Evolutionary conservation across 2,329 filamentous ascomycete species (phyloP), one percentile per base, ranked within the genome.

Genomic region (Hypoxylon sp.): DNA sequence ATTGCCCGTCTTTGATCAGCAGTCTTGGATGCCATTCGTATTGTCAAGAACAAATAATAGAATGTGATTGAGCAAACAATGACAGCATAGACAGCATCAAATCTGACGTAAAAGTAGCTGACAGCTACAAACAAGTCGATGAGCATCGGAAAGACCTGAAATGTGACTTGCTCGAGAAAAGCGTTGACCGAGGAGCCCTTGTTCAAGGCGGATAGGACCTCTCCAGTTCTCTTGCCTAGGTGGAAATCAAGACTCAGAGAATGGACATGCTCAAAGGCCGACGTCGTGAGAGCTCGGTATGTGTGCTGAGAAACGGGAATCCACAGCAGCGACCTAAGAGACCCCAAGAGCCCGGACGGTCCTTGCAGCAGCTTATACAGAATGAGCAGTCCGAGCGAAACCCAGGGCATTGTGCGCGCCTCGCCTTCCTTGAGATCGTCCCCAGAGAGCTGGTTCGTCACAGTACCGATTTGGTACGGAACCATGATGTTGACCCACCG

Each of bases 291-390:
- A 69, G 96, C 93, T 74, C 93, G 91, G 79, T 97, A 99, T 0
- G 95, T 97, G 78, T 98, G 97, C 78, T 99, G 96, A 33, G 94
- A 93, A 61, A 99, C 93, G 0, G 96, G 95, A 52, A 99, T 96
- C 96, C 96, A 99, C 32, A 99, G 83, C 33, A 93, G 88, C 20
- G 93, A 91, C 68, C 96, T 87, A 32, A 92, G 74, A 1, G 93
- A 95, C 6, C 93, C 93, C 32, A 99, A 85, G 48, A 98, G 82
- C 18, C 96, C 96, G 64, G 95, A 96, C 54, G 88, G 90, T 1
- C 96, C 96, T 78, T 98, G 96, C 14, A 98, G 85, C 75, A 94
- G 85, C 71, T 93, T 90, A 74, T 89, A 93, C 36, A 89, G 71
- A 64, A 97, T 91, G 78, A 96, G 93, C 8, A 97, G 79, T 57